These are phyloP conservation scores for Lophiostoma macrostomum DNA, from an alignment of 495 filamentous ascomycete species.

Conservation along the genomic window DNA sequence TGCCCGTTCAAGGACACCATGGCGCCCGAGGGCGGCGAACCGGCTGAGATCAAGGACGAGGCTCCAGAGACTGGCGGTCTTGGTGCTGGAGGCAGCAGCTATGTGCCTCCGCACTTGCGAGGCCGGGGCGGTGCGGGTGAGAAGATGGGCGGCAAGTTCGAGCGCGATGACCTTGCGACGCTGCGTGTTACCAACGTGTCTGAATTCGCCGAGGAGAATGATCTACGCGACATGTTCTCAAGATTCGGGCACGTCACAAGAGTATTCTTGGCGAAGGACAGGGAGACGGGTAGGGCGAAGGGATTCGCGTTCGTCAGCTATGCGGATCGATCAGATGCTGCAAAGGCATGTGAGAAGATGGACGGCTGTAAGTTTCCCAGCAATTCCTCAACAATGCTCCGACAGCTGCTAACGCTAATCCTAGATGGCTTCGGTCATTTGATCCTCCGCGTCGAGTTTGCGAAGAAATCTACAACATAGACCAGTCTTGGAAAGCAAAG, in stretches of 20 bases:
- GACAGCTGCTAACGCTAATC: conserved; percentile 23
- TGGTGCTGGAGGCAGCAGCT: conserved; percentile 69
- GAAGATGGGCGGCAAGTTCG: conserved; percentile 89
- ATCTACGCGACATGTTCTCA: conserved; percentile 96
- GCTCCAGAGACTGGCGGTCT: conserved; percentile 52
- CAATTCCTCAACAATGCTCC: background rate
- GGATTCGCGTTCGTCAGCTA: conserved; percentile 98
- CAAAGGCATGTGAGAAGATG: conserved; percentile 92
- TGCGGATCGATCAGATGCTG: conserved; percentile 80
- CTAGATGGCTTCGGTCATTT: conserved; percentile 43
- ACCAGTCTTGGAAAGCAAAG: too few relatives aligned
- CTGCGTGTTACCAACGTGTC: conserved; percentile 96
- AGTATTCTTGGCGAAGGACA: conserved; percentile 95
- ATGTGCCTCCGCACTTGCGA: conserved; percentile 89
- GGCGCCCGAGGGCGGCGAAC: conserved; percentile 63
- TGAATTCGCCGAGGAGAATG: conserved; percentile 92
- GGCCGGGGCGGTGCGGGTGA: conserved; percentile 72
- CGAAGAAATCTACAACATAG: conserved; percentile 43
- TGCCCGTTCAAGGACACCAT: conserved; percentile 88
- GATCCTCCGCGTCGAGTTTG: conserved; percentile 46
- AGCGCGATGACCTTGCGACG: conserved; percentile 94
- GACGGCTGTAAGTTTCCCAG: conserved; percentile 80
- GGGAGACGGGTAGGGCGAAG: conserved; percentile 91
- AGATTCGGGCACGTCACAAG: conserved; percentile 93
- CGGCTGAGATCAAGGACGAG: conserved; percentile 54